These are phyloP conservation scores for Scheffersomyces lignicola DNA, from an alignment of 1,139 yeast genomes.

Conservation along the genomic window DNA sequence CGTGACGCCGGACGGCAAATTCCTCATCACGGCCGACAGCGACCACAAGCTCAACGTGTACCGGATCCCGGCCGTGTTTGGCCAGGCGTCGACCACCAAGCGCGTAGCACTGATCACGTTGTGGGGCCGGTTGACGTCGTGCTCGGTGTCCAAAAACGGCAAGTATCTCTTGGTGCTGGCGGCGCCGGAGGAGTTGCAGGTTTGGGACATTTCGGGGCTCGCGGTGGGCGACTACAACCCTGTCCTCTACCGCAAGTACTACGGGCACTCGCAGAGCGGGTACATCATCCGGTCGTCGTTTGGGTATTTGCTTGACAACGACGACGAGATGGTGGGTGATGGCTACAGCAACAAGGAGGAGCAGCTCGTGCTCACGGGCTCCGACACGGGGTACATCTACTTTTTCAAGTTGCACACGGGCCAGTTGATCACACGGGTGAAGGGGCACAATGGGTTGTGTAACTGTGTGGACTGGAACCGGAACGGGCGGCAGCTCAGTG, in stretches of 20 bases:
- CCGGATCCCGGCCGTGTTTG: constrained; percentile 36
- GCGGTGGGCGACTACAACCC: constrained; percentile 20
- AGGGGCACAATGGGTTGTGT: constrained; percentile 68
- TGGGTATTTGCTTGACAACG: constrained; percentile 47
- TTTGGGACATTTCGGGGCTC: constrained; percentile 59
- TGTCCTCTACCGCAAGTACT: constrained; percentile 56
- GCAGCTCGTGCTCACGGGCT: constrained; percentile 73
- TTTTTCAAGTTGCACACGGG: constrained; percentile 82
- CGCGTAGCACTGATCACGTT: constrained; percentile 34
- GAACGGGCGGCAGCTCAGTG: constrained; percentile 17
- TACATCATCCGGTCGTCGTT: constrained; percentile 77
- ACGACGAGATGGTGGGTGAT: no score
- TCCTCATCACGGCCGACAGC: constrained; percentile 63
- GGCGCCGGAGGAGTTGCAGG: constrained; percentile 76
- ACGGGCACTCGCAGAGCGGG: constrained; percentile 71
- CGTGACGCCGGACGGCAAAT: constrained; percentile 62
- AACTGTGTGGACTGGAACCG: constrained; percentile 80
- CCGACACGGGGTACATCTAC: constrained; percentile 78
- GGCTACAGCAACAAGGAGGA: constrained; percentile 40
- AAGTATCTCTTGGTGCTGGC: constrained; percentile 61
- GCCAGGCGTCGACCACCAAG: constrained; percentile 35
- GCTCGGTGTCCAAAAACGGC: constrained; percentile 41
- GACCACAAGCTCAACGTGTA: constrained; percentile 58
- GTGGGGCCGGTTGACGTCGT: constrained; percentile 41
- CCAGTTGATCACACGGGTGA: constrained; percentile 56